phyloP scores from a whole-genome alignment of 1,284 basidiomycete species.

The Microbotryum violaceum region DNA sequence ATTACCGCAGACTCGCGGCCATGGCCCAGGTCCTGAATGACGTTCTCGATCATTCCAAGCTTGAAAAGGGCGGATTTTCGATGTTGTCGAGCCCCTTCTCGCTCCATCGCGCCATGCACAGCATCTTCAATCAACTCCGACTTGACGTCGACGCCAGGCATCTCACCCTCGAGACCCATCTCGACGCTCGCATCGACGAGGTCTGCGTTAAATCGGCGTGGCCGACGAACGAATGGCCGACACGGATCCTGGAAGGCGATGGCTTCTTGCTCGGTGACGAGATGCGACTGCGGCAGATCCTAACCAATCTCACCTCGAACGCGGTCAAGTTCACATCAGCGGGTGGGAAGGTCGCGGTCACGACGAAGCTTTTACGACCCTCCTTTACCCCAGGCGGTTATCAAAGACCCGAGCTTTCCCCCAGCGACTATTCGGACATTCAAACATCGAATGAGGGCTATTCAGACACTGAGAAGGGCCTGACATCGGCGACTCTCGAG shows the following conservation, averaged over 20 bases:
- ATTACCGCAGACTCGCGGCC: constrained; percentile 54
- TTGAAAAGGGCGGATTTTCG: constrained; percentile 56
- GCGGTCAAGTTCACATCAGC: constrained; percentile 60
- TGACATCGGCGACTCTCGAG: no score
- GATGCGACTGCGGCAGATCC: constrained; percentile 48
- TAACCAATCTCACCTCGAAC: constrained; percentile 44
- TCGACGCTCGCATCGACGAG: constrained; percentile 67
- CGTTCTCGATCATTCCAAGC: constrained; percentile 45
- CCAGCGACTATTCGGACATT: no score
- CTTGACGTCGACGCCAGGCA: constrained; percentile 64
- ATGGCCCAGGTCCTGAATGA: constrained; percentile 70
- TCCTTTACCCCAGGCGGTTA: no score
- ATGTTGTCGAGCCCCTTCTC: constrained; percentile 63
- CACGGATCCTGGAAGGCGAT: constrained; percentile 44
- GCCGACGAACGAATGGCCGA: constrained; percentile 4
- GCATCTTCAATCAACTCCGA: constrained; percentile 66
- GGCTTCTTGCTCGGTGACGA: constrained; percentile 69
- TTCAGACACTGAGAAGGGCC: no score
- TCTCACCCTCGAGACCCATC: constrained; percentile 58
- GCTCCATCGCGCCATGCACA: constrained; percentile 75
- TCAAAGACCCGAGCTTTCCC: not conserved
- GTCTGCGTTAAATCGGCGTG: constrained; percentile 39
- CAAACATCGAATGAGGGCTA: no score
- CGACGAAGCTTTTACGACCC: constrained; percentile 54
- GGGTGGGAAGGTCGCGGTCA: constrained; percentile 58